These are phyloP conservation scores for Tremella yokohamensis DNA, from an alignment of 768 basidiomycete species.

Conservation along the genomic window DNA sequence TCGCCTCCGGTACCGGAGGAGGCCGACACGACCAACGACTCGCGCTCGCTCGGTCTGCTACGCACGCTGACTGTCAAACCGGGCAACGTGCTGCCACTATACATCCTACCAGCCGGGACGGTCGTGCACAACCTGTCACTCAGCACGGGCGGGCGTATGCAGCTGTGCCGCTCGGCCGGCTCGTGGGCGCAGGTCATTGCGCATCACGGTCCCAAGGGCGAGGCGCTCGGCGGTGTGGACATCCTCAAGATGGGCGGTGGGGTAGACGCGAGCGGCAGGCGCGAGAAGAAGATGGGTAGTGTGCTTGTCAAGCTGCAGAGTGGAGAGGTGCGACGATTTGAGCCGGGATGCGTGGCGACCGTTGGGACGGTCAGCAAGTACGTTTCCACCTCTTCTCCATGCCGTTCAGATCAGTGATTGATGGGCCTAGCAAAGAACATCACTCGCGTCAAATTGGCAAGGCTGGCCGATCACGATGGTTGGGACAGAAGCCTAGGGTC, in stretches of 20 bases:
- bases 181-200: slow-evolving; percentile 75
- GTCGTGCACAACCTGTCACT: slow-evolving; percentile 82
- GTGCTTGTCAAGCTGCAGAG: slow-evolving; percentile 71
- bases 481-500: slow-evolving; percentile 77
- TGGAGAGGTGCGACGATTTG: slow-evolving; percentile 84
- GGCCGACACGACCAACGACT: slow-evolving; percentile 1
- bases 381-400: neutral
- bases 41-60: slow-evolving; percentile 75
- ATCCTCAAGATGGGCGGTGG: slow-evolving; percentile 36
- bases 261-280: slow-evolving; percentile 24
- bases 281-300: slow-evolving; percentile 33
- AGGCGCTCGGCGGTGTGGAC: slow-evolving; percentile 53
- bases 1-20: slow-evolving; percentile 4
- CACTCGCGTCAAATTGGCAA: slow-evolving; percentile 81
- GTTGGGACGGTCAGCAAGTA: slow-evolving; percentile 86
- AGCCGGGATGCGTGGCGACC: slow-evolving; percentile 73
- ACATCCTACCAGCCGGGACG: slow-evolving; percentile 88
- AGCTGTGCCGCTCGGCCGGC: slow-evolving; percentile 86
- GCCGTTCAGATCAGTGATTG: neutral
- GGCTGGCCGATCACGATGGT: slow-evolving; percentile 82
- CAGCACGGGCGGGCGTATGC: slow-evolving; percentile 67
- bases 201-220: slow-evolving; percentile 57
- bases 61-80: slow-evolving; percentile 78
- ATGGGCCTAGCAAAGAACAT: slow-evolving; percentile 60
- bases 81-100: slow-evolving; percentile 88